A percentile compares a stretch with the other conserved stretches of the same genome.
phyloP scores from a whole-genome alignment of 192 early-diverging fungal species.

The Phycomyces blakesleeanus region DNA sequence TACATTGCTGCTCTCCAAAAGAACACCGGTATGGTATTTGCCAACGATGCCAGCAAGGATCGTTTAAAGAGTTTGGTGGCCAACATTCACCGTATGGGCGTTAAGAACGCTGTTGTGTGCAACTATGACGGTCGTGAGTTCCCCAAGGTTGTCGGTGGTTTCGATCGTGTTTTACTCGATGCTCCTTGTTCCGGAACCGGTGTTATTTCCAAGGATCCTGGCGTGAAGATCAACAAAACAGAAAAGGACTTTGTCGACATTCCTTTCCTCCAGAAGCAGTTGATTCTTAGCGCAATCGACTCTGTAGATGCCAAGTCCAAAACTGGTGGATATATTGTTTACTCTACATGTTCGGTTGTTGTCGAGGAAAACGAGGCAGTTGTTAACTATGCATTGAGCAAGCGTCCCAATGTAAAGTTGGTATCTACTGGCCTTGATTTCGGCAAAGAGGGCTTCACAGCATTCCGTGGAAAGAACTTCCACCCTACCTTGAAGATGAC shows the following conservation, averaged over 20 bases:
- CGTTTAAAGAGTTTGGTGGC: constrained; percentile 82
- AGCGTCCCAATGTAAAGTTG: constrained; percentile 91
- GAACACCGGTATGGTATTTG: constrained; percentile 96
- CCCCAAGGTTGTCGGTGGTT: constrained; percentile 94
- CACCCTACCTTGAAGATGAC: constrained; percentile 79
- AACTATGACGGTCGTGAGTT: constrained; percentile 98
- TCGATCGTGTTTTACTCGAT: constrained; percentile 95
- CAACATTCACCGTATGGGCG: constrained; percentile 36
- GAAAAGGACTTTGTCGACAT: constrained; percentile 91
- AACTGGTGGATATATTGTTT: constrained; percentile 95
- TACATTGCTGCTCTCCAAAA: constrained; percentile 94
- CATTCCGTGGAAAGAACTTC: constrained; percentile 85
- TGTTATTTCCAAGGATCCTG: constrained; percentile 96
- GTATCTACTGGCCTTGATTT: constrained; percentile 89
- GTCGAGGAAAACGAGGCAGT: constrained; percentile 98
- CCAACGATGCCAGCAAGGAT: constrained; percentile 95
- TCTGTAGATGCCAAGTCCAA: constrained; percentile 88
- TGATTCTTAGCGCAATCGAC: constrained; percentile 96
- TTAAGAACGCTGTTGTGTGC: constrained; percentile 60
- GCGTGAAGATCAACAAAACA: constrained; percentile 93
- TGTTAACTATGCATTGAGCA: constrained; percentile 90
- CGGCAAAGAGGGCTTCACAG: constrained; percentile 86
- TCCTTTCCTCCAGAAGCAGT: constrained; percentile 91
- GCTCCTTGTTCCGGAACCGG: constrained; percentile 99
- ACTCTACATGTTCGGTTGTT: constrained; percentile 97